A percentile compares a stretch with the other conserved stretches of the same genome.
These are phyloP conservation scores for Raddia guianensis DNA, from an alignment of 176 grass and related monocot species.

Conservation along the genomic window DNA sequence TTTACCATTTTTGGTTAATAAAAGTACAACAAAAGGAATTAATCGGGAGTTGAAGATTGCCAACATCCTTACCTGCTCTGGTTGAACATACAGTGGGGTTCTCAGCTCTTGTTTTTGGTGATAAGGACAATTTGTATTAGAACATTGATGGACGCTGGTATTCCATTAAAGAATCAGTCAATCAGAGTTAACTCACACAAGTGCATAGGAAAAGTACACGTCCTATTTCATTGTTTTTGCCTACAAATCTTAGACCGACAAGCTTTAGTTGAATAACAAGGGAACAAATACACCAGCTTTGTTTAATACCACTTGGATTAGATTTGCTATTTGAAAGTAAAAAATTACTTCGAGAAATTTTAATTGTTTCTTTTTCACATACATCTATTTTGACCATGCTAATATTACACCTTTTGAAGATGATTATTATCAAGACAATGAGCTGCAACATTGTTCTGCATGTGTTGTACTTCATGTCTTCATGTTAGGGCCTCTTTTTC, in stretches of 20 bases:
- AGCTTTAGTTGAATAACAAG: not conserved
- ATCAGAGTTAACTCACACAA: not conserved
- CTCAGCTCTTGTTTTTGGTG: not conserved
- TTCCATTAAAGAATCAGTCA: not conserved
- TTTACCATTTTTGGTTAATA: not conserved
- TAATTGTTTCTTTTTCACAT: not conserved
- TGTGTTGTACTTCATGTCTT: slow-evolving; percentile 24
- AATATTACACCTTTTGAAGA: not conserved
- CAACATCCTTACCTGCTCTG: not conserved
- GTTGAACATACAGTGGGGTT: not conserved
- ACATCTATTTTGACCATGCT: not conserved
- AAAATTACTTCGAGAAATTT: not conserved
- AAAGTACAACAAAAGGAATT: not conserved
- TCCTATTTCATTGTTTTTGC: not conserved
- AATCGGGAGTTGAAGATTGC: not conserved
- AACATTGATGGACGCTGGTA: not conserved
- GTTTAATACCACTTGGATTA: not conserved
- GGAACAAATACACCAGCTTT: not conserved
- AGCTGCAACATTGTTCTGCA: not conserved
- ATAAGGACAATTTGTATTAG: slow-evolving; percentile 1
- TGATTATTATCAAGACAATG: not conserved
- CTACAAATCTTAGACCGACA: not conserved
- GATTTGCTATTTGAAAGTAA: not conserved
- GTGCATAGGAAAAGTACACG: not conserved
- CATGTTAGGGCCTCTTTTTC: not conserved